A percentile compares a stretch with the other conserved stretches of the same genome.
Conservation (phyloP, 257 asterid genomes). For the Nicotiana sylvestris region DNA sequence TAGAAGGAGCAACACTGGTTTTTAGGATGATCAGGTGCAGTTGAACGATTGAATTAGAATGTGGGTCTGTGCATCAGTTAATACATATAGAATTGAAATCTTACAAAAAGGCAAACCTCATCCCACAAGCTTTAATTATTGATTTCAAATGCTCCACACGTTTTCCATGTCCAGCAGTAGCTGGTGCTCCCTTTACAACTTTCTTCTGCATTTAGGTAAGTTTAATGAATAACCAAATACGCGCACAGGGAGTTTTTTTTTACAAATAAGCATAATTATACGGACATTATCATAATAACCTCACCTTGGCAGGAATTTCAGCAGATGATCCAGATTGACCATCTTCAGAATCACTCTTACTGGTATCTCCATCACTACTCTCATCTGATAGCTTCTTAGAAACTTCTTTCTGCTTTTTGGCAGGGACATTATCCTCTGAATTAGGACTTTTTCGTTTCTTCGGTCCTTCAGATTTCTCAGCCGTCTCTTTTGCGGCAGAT, state of each 20-base stretch:
- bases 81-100: background rate
- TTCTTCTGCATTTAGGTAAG: conserved; percentile 50
- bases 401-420: conserved; percentile 47
- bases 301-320: conserved; percentile 50
- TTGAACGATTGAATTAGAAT: background rate
- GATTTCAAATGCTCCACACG: conserved; percentile 81
- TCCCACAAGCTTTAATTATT: conserved; percentile 89
- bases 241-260: background rate
- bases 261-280: background rate
- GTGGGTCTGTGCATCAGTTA: background rate
- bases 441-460: conserved; percentile 59
- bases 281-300: background rate
- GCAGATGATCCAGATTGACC: conserved; percentile 46
- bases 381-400: conserved; percentile 46
- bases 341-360: conserved; percentile 57
- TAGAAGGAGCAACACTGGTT: conserved; percentile 65
- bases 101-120: conserved; percentile 52
- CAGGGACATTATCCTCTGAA: conserved; percentile 35
- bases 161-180: conserved; percentile 65
- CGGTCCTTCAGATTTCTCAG: conserved; percentile 37
- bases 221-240: conserved; percentile 6
- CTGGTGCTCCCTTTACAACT: conserved; percentile 23
- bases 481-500: conserved; percentile 34
- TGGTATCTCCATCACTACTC: conserved; percentile 38
- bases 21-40: background rate